Evolutionary conservation across 208 protist species (phyloP), one percentile per base, ranked within the genome.

Genomic region (Endotrypanum monterogeii): DNA sequence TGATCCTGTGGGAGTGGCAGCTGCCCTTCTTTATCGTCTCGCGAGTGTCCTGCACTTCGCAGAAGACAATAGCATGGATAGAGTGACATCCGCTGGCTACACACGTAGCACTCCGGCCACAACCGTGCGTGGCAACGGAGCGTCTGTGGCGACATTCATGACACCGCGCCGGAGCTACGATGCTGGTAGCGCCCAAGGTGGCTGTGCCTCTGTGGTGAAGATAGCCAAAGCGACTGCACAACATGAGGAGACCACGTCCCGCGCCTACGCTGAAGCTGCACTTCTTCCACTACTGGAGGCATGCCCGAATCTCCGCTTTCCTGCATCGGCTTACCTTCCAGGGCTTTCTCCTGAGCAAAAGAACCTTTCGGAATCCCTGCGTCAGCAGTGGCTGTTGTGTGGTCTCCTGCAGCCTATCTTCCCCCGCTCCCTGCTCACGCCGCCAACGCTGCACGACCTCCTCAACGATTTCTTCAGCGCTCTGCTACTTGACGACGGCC

Each of bases 331-430:
- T 3, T 44, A 46, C 37, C 60, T 65, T 23, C 60, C 60, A 20
- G 32, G 39, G 12, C 25, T 58, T 37, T 65, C 46, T 44, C 60
- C 55, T 4, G n/a, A 58, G 30, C 66, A 72, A 28, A 54, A 67
- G 44, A 12, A 32, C 52, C 30, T 68, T 20, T 14, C 74, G 1
- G 67, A 68, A 12, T 23, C 57, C 18, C 18, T 74, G 69, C 75
- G 69, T 55, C 75, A 63, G 51, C 63, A 67, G 51, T 80, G 75
- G 75, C 18, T 65, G 20, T 69, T 80, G 30, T 80, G 75, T 25
- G 61, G 52, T 28, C 63, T 80, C 39, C 68, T 80, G n/a, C 68
- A 80, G 44, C 61, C 61, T n/a, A 65, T 80, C 75, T 74, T 80
- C 41, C 3, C 60, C n/a, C 46, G 61, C 44, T 48, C 32, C 23